Evolutionary conservation across 805 yeast species (phyloP).

Genomic region (Priceomyces medius): DNA sequence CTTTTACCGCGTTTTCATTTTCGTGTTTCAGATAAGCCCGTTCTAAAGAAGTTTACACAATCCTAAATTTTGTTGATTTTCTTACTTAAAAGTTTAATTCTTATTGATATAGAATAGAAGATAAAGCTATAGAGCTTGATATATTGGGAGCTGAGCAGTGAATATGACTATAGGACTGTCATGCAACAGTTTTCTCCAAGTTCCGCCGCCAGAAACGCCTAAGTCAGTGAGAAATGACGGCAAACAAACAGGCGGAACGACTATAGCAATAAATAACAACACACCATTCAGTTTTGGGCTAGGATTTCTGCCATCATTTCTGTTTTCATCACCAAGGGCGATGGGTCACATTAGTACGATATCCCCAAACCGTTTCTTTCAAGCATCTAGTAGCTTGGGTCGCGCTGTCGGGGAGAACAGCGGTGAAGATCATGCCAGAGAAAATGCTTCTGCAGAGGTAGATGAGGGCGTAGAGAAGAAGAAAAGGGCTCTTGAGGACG

Average conservation of each 20-base stretch:
- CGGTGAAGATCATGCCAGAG: neutral
- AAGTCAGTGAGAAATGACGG: conserved; percentile 9
- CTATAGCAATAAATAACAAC: conserved; percentile 16
- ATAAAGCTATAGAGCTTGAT: neutral
- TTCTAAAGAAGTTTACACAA: neutral
- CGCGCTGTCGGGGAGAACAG: conserved; percentile 10
- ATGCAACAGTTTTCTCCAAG: conserved; percentile 3
- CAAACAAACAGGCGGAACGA: neutral
- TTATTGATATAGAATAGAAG: too few species aligned
- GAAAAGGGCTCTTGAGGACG: conserved; percentile 6
- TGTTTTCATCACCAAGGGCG: conserved; percentile 33
- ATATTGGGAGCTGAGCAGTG: neutral
- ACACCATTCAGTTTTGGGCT: conserved; percentile 40
- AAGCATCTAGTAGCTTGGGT: conserved; percentile 19
- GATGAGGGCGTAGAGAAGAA: neutral
- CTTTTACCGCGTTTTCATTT: conserved; percentile 10
- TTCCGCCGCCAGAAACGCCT: conserved; percentile 17
- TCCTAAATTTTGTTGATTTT: conserved; percentile 2
- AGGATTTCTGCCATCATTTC: conserved; percentile 45
- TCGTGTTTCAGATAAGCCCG: conserved; percentile 7
- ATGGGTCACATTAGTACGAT: conserved; percentile 23
- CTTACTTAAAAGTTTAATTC: too few species aligned
- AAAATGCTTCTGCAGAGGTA: neutral
- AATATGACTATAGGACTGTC: conserved; percentile 4
- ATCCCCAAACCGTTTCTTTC: conserved; percentile 37